phyloP scores from a whole-genome alignment of 495 filamentous ascomycete species.

The Penicillium steckii region DNA sequence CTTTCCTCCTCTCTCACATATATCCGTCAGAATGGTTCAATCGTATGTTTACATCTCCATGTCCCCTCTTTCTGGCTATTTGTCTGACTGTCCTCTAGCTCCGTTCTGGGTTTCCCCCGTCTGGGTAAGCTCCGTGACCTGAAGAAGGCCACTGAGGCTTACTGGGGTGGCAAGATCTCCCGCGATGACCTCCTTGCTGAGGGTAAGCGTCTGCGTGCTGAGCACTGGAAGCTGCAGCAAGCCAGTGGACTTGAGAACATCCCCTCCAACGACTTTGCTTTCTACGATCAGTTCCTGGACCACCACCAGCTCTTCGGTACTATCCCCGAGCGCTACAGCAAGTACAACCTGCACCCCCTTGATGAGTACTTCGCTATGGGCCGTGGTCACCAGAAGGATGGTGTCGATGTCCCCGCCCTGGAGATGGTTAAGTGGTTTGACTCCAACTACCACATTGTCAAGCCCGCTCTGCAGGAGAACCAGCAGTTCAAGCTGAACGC shows the following conservation, averaged over 20 bases:
- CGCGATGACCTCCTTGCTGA: slow-evolving; percentile 83
- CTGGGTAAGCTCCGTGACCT: slow-evolving; percentile 98
- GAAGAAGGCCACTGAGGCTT: slow-evolving; percentile 98
- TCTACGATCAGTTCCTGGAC: slow-evolving; percentile 97
- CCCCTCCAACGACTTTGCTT: slow-evolving; percentile 98
- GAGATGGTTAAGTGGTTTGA: slow-evolving; percentile 99
- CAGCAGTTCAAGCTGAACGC: slow-evolving; percentile 87
- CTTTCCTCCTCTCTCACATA: slow-evolving; percentile 23
- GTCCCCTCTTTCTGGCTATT: slow-evolving; percentile 22
- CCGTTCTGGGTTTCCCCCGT: slow-evolving; percentile 82
- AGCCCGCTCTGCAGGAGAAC: slow-evolving; percentile 93
- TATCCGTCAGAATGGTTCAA: slow-evolving; percentile 71
- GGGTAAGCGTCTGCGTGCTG: slow-evolving; percentile 92
- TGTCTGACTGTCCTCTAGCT: slow-evolving; percentile 29
- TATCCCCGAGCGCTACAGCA: slow-evolving; percentile 85
- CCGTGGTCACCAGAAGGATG: slow-evolving; percentile 87
- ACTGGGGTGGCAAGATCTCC: slow-evolving; percentile 94
- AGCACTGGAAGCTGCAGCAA: slow-evolving; percentile 99
- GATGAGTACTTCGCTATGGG: slow-evolving; percentile 99
- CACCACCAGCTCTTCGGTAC: slow-evolving; percentile 98
- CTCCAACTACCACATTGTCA: slow-evolving; percentile 99
- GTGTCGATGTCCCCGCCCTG: slow-evolving; percentile 85
- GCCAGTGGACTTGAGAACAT: slow-evolving; percentile 94
- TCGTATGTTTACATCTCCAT: slow-evolving; percentile 51
- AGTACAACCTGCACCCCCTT: slow-evolving; percentile 77